These are phyloP conservation scores for Penicillium sp. DNA, from an alignment of 2,329 filamentous ascomycete genomes.

Conservation along the genomic window DNA sequence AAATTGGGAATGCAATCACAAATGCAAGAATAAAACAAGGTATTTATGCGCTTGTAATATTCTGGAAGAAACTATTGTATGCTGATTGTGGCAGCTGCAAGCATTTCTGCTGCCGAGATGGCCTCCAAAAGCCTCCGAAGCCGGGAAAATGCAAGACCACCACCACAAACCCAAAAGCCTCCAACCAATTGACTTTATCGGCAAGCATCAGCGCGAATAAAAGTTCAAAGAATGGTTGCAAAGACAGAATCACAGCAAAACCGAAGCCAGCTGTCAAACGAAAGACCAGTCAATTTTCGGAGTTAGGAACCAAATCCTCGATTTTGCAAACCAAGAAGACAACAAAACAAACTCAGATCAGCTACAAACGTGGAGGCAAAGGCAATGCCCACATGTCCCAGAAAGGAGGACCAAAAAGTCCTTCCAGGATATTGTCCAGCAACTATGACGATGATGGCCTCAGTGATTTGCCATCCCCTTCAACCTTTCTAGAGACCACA, in stretches of 20 bases:
- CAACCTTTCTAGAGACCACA: slow-evolving; percentile 23
- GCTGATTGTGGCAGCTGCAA: slow-evolving; percentile 60
- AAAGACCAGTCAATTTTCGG: neutral
- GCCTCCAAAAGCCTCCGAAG: slow-evolving; percentile 67
- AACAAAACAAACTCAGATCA: neutral
- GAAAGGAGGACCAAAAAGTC: neutral
- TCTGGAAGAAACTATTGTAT: slow-evolving; percentile 6
- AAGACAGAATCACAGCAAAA: neutral
- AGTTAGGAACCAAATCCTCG: neutral
- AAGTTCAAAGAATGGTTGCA: slow-evolving; percentile 17
- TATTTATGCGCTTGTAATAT: slow-evolving; percentile 19
- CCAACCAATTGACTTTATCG: slow-evolving; percentile 34
- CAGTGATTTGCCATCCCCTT: slow-evolving; percentile 45
- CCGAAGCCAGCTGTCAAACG: neutral
- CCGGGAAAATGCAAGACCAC: slow-evolving; percentile 31
- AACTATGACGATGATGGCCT: slow-evolving; percentile 39
- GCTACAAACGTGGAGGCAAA: neutral
- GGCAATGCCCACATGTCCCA: neutral
- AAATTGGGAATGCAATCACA: slow-evolving; percentile 75
- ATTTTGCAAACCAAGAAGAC: neutral
- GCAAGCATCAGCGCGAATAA: slow-evolving; percentile 32
- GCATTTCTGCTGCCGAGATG: slow-evolving; percentile 74
- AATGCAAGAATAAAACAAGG: slow-evolving; percentile 64
- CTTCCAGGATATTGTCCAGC: slow-evolving; percentile 29
- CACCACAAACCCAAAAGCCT: slow-evolving; percentile 24